Evolutionary conservation across 78 protist species (phyloP), one percentile per base, ranked within the genome.

Genomic region (Chrysochromulina tobinii): DNA sequence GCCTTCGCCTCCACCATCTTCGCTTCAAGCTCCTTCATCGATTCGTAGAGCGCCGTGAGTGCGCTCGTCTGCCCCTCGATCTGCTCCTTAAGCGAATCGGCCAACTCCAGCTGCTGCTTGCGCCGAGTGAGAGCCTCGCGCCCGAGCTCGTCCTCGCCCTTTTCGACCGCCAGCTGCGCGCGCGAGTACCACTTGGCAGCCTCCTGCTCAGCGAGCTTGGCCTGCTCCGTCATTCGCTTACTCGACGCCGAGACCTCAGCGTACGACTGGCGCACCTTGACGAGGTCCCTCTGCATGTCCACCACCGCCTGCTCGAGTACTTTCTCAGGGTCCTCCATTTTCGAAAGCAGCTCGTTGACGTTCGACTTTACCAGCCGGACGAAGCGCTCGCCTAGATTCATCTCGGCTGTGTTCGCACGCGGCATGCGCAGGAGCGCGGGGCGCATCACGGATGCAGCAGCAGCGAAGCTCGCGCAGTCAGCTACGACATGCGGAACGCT

Each of bases 231-330:
- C 55, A 17, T 11, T 15, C 64, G 87, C 66, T 55, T 54, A 17
- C 7, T 9, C 23, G 67, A 51, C 7, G 87, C 87, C 18, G 50
- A 5, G 51, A 81, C 87, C 87, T 81, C 87, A 7, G 87, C 87
- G 61, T 51, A 51, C 48, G 87, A 4, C 87, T 81, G 61, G 20
- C 87, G 87, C 54, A 81, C 66, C 64, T 81, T 81, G 87, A 48
- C 21, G 18, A 81, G 87, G 50, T 81, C 87, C 23, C 3, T 7
- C 50, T 81, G 87, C 87, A 81, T 81, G 51, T 81, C 87, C 18
- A 2, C 48, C n/a, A 81, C 87, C 51, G 87, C 87, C 87, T 81
- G 87, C 50, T 81, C 87, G 53, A 81, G 87, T 66, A 81, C 64
- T 66, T 81, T 81, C 87, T 81, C 87, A 9, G 87, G 87, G 50